Evolutionary conservation across 225 moss, liverwort and hornwort species (phyloP).

Genomic region (Thuidium tamariscinum): DNA sequence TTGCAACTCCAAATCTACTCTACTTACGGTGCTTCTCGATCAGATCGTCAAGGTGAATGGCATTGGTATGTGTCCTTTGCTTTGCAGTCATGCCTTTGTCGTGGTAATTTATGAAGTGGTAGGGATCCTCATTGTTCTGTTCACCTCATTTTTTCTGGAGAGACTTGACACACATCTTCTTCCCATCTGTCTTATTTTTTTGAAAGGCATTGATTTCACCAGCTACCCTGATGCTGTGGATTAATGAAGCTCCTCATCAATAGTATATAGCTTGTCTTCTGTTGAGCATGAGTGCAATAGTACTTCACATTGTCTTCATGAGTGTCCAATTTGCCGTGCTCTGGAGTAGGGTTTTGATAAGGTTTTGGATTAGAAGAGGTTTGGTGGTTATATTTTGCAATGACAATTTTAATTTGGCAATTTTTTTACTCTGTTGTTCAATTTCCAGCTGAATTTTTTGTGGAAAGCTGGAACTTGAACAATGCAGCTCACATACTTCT

Average conservation of each 20-base stretch:
- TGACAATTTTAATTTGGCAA: not conserved
- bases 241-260: not conserved
- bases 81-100: not conserved
- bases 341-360: not conserved
- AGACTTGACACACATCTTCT: not conserved
- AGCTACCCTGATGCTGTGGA: not conserved
- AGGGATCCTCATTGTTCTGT: not conserved
- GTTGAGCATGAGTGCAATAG: not conserved
- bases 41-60: slow-evolving; percentile 93
- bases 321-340: not conserved
- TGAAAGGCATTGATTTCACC: not conserved
- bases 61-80: slow-evolving; percentile 53
- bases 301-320: not conserved
- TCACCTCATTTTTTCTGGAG: not conserved
- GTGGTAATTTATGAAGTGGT: not conserved
- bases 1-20: slow-evolving; percentile 83
- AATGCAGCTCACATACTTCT: not conserved
- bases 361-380: not conserved
- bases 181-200: not conserved
- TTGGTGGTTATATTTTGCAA: not conserved
- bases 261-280: not conserved
- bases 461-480: not conserved
- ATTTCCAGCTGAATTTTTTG: not conserved
- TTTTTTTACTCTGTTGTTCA: not conserved
- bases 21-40: slow-evolving; percentile 81